Conservation (phyloP, 192 early-diverging fungal genomes). For the Nowakowskiella sp. region DNA sequence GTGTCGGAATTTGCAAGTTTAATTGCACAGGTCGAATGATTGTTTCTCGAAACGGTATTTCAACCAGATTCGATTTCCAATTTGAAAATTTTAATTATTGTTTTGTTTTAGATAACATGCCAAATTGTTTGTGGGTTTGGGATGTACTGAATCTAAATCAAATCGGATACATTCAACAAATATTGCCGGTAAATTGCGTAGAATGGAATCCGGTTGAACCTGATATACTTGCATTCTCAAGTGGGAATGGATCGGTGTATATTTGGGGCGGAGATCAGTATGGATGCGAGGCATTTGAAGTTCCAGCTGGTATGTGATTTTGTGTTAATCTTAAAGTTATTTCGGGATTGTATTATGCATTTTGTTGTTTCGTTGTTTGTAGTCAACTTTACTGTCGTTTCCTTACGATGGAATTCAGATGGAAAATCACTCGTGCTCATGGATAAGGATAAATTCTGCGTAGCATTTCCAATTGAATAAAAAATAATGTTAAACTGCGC, state of each 20-base stretch:
- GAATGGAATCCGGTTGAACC: slow-evolving; percentile 63
- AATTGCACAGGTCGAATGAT: slow-evolving; percentile 52
- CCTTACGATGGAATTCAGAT: slow-evolving; percentile 61
- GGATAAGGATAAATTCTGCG: slow-evolving; percentile 68
- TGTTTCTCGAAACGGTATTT: slow-evolving; percentile 61
- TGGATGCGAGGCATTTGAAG: slow-evolving; percentile 37
- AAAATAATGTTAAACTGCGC: no score
- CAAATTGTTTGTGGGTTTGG: slow-evolving; percentile 71
- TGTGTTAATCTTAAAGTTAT: slow-evolving; percentile 5
- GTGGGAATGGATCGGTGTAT: slow-evolving; percentile 51
- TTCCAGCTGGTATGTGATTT: slow-evolving; percentile 38
- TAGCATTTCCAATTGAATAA: slow-evolving; percentile 44
- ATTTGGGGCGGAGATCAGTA: slow-evolving; percentile 40
- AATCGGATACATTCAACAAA: slow-evolving; percentile 51
- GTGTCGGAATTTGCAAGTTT: slow-evolving; percentile 61
- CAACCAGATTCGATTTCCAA: not conserved
- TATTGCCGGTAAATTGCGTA: slow-evolving; percentile 42
- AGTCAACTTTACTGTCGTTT: slow-evolving; percentile 54
- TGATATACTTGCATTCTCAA: slow-evolving; percentile 49
- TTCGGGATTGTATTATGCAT: slow-evolving; percentile 6
- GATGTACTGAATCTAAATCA: slow-evolving; percentile 37
- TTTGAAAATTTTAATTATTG: slow-evolving; percentile 9
- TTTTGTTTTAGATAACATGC: slow-evolving; percentile 59
- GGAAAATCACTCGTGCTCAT: slow-evolving; percentile 59
- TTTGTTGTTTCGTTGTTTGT: slow-evolving; percentile 20